These are phyloP conservation scores for Fusarium denticulatum DNA, from an alignment of 2,329 filamentous ascomycete genomes.

Conservation along the genomic window DNA sequence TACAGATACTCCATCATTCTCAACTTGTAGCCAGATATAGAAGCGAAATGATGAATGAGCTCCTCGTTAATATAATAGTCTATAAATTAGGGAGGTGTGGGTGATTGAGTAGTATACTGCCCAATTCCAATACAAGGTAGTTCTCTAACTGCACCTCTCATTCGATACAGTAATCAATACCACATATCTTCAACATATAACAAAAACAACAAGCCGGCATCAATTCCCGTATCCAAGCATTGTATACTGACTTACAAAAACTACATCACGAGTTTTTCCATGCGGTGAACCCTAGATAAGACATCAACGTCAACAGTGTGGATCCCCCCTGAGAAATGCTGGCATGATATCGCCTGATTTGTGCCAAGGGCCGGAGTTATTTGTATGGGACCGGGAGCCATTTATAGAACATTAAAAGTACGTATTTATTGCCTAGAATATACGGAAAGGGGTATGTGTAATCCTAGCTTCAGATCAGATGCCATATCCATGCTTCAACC, in stretches of 20 bases:
- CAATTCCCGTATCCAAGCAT: background rate
- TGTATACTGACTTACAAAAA: background rate
- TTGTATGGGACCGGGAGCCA: slow-evolving; percentile 5
- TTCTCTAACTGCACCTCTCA: background rate
- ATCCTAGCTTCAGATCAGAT: slow-evolving; percentile 34
- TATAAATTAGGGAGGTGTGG: background rate
- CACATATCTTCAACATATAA: background rate
- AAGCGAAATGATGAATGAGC: background rate
- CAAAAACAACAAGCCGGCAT: background rate
- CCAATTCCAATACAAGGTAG: background rate
- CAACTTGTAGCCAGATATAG: background rate
- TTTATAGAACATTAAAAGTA: slow-evolving; percentile 30
- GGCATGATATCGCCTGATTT: slow-evolving; percentile 19
- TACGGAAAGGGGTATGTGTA: slow-evolving; percentile 45
- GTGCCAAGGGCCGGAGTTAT: slow-evolving; percentile 5
- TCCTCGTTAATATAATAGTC: background rate
- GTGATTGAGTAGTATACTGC: background rate
- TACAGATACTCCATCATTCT: background rate
- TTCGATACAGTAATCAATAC: background rate
- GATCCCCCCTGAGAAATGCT: slow-evolving; percentile 11
- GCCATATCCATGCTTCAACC: slow-evolving; percentile 17
- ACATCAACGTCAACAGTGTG: slow-evolving; percentile 7
- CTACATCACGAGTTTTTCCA: slow-evolving; percentile 1
- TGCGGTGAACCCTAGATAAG: slow-evolving; percentile 6
- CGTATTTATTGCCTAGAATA: slow-evolving; percentile 39